Base-by-base conservation (phyloP, 805 yeast species). In the Candida montana region DNA sequence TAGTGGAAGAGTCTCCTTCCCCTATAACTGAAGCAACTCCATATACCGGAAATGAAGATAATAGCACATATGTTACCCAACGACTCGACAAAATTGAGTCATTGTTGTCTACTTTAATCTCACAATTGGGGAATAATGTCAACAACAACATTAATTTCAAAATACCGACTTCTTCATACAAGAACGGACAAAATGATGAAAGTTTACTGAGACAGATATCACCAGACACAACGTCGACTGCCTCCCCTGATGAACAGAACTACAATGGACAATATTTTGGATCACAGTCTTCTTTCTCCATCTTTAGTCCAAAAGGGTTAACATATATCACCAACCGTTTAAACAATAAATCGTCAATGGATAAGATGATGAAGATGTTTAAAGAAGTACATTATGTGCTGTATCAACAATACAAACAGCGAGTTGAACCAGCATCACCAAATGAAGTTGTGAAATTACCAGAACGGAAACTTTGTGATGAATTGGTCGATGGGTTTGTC, bases 301-400 rank as follows among this genome's bases (percentile, higher is more conserved):
- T 70, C 12, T 64, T 69, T 33, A 64, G 73, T 7, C 45, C 53
- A 4, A 39, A 46, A 21, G 76, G 76, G 12, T 26, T 69, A n/a
- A 49, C 53, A 31, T 68, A 72, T 69, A 47, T 70, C 9, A 52
- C 55, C 10, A 41, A 33, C 17, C 33, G 39, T 30, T 31, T 26
- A 13, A 26, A 38, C 7, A 42, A 31, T 31, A 31, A 17, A 15
- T 31, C 19, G 18, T 26, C 41, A 31, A 38, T 41, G 29, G 36
- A 33, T 19, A 40, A 27, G 12, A 32, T 33, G 35, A 33, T 23
- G 3, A 29, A 29, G 9, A 31, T 43, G 35, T 29, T 34, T 10
- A 39, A 16, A 28, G 35, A 41, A 18, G 33, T 39, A 32, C 37
- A 20, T 34, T 18, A 38, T 34, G 37, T 39, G 23, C 18, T 41